phyloP scores from a whole-genome alignment of 83 land plant genomes.

The Thuja plicata region DNA sequence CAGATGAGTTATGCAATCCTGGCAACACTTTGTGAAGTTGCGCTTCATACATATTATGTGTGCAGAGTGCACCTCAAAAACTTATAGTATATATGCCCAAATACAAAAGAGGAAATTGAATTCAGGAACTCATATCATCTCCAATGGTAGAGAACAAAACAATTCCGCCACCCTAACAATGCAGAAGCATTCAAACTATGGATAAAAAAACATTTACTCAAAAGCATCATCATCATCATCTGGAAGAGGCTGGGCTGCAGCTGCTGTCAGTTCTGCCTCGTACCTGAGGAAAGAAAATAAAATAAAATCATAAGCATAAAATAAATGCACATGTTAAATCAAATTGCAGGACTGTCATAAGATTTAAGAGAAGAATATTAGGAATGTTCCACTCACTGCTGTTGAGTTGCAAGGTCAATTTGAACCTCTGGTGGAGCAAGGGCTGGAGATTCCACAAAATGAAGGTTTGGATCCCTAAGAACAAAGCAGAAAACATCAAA shows the following conservation, averaged over 20 bases:
- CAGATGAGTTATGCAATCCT: not conserved
- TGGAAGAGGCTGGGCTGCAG: constrained; percentile 44
- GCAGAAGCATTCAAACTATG: not conserved
- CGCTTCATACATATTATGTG: not conserved
- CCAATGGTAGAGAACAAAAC: not conserved
- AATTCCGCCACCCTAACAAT: not conserved
- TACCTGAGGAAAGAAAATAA: constrained; percentile 14
- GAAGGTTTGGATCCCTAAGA: constrained; percentile 28
- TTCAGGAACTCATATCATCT: not conserved
- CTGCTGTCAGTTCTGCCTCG: constrained; percentile 26
- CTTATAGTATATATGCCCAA: not conserved
- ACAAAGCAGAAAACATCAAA: not conserved
- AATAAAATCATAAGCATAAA: not conserved
- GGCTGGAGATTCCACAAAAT: constrained; percentile 34
- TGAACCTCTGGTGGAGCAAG: constrained; percentile 38
- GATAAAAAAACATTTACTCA: constrained; percentile 2
- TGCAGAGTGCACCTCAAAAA: not conserved
- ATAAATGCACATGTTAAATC: not conserved
- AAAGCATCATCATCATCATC: constrained; percentile 35
- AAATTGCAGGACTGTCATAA: not conserved
- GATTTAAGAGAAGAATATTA: not conserved
- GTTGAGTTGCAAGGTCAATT: constrained; percentile 30
- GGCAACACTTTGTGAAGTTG: not conserved
- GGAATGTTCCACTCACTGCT: constrained; percentile 9
- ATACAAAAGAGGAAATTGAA: not conserved